Evolutionary conservation across 1,284 basidiomycete species (phyloP), one percentile per base, ranked within the genome.

Genomic region (Moesziomyces aphidis): DNA sequence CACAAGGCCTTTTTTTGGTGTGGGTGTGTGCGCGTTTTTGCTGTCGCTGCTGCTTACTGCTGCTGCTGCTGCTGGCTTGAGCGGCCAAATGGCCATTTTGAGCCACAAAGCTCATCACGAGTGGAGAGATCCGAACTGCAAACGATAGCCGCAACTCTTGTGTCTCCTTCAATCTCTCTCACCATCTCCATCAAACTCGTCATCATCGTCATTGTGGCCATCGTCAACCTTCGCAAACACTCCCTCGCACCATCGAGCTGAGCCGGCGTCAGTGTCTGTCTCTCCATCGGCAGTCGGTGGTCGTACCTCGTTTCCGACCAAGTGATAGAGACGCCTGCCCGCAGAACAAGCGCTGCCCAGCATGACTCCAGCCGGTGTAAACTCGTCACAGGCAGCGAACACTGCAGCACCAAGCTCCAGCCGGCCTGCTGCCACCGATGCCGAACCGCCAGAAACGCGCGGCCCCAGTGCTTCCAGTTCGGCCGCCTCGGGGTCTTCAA

Each of bases 391-490:
- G 54, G 23, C 57, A 28, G 47, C 42, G 5, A 28, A 42, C 48
- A 48, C 44, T 23, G 22, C 50, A 7, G 36, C 31, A 2, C 21
- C 65, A n/a, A 17, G 51, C 55, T 55, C 60, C 9, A 49, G 21
- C 11, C 11, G 19, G 5, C 22, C 31, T 23, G 22, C 56, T 19
- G 15, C 67, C 23, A 24, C 31, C 24, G 54, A 61, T 23, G 17
- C 50, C 4, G 61, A 64, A 43, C 67, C 61, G 46, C 57, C 67
- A 70, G 67, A 70, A 70, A 5, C 67, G 23, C 56, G 50, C 17
- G 26, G 42, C 22, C 11, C 23, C 8, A 10, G 23, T 36, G 1
- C 28, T 7, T 45, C 64, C 17, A 26, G 42, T 4, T 53, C 47
- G 44, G 28, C 23, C 34, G 43, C 60, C 9, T 31, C 49, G 15